A percentile compares a stretch with the other conserved stretches of the same genome.
Evolutionary conservation across 768 basidiomycete genomes (phyloP).

Genomic region (Gymnopilus dilepis): DNA sequence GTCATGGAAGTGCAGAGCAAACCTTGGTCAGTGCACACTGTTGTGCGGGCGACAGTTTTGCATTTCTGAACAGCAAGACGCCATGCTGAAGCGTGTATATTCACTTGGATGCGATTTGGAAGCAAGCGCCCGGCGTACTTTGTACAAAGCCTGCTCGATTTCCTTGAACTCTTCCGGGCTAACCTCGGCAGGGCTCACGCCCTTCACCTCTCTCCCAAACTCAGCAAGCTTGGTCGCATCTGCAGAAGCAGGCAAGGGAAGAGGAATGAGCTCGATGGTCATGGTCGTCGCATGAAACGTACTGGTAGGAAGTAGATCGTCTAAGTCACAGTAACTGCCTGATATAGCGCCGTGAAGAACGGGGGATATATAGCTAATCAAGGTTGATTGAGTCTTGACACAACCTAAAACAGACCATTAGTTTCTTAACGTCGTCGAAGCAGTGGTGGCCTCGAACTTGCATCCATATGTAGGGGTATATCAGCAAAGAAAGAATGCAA

Average conservation of each 20-base stretch:
- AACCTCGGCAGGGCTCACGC: conserved; percentile 69
- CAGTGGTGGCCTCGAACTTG: too few species aligned
- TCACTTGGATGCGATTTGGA: background rate
- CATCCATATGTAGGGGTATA: too few species aligned
- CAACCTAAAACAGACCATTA: too few species aligned
- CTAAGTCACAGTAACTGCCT: too few species aligned
- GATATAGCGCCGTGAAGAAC: too few species aligned
- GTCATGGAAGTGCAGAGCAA: conserved; percentile 23
- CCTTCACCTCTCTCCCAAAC: conserved; percentile 81
- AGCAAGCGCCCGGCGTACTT: conserved; percentile 57
- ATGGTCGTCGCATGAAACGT: conserved; percentile 39
- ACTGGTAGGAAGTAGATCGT: background rate
- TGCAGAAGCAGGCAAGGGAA: conserved; percentile 76
- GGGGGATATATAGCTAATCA: too few species aligned
- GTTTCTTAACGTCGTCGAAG: too few species aligned
- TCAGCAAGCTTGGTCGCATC: conserved; percentile 67
- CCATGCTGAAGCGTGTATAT: conserved; percentile 53
- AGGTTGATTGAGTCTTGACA: too few species aligned
- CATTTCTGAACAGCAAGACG: conserved; percentile 75
- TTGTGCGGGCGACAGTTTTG: conserved; percentile 74
- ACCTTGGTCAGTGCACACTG: conserved; percentile 89
- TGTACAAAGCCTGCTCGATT: conserved; percentile 76
- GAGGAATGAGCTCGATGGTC: conserved; percentile 68
- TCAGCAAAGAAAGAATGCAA: too few species aligned
- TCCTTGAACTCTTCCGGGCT: conserved; percentile 66